Evolutionary conservation across 177 flowering plant genomes (phyloP), one percentile per base, ranked within the genome.

Genomic region (Vitis hybrid): DNA sequence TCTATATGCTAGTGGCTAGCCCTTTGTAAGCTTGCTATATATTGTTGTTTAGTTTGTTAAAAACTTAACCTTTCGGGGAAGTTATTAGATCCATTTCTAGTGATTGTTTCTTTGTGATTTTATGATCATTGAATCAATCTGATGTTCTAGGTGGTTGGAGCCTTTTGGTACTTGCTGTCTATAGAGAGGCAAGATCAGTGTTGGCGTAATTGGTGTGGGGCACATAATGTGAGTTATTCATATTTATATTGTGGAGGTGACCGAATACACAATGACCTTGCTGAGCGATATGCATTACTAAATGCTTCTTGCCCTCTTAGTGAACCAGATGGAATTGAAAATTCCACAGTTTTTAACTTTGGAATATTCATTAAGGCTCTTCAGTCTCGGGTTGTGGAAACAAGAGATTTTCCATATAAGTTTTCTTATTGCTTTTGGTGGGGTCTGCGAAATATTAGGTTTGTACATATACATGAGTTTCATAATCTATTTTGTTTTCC

Each of bases 361-460:
- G 45, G 45, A 39, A 39, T 39, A 39, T 39, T 39, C 45, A 5
- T 5, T 7, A 39, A 4, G 45, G 7, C 45, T 39, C 29, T 26
- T 26, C 29, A 39, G 45, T 39, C 6, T 39, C 9, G 45, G 45
- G 45, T 39, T 39, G 45, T 39, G 45, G 45, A 39, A 39, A 39
- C 45, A 39, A 39, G 45, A 39, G 45, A 39, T 39, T 39, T 39
- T 39, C 1, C 45, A 39, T 39, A 6, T 39, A 39, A 39, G 45
- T 39, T 39, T 39, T 39, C 45, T 39, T 39, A 39, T 39, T 39
- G 45, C 45, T 39, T 39, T 39, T 39, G 45, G 45, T 39, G 45
- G 45, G 87, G 82, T 22, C 77, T 82, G 67, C 75, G 85, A 48
- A 80, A 72, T 51, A 72, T 84, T 10, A 82, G 85, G 87, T 80